These are phyloP conservation scores for Aspergillus sp. DNA, from an alignment of 2,329 filamentous ascomycete genomes.

Conservation along the genomic window DNA sequence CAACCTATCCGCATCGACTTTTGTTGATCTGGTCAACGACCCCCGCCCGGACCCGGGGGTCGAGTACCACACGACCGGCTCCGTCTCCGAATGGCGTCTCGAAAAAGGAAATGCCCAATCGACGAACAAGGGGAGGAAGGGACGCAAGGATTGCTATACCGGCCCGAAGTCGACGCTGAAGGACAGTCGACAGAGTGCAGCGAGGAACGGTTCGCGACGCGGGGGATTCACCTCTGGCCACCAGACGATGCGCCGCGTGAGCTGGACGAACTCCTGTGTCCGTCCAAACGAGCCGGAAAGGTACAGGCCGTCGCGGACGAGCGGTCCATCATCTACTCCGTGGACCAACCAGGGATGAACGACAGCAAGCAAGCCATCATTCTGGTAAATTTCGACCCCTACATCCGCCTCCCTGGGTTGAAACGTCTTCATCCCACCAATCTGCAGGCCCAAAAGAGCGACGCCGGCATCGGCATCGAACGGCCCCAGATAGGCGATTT, in stretches of 20 bases:
- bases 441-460: neutral
- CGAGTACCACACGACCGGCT: conserved; percentile 33
- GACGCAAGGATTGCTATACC: conserved; percentile 20
- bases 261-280: conserved; percentile 35
- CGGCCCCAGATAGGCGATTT: conserved; percentile 7
- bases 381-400: conserved; percentile 37
- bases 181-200: conserved; percentile 24
- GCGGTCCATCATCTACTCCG: conserved; percentile 36
- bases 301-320: conserved; percentile 35
- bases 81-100: conserved; percentile 37
- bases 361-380: conserved; percentile 27
- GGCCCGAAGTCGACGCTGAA: conserved; percentile 22
- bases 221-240: conserved; percentile 39
- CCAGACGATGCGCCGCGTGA: conserved; percentile 33
- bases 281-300: conserved; percentile 25
- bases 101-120: conserved; percentile 36
- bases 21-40: conserved; percentile 42
- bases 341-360: conserved; percentile 20
- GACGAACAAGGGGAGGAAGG: conserved; percentile 26
- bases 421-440: conserved; percentile 4
- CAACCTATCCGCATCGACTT: conserved; percentile 35
- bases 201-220: conserved; percentile 35
- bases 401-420: conserved; percentile 23
- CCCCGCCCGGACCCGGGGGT: conserved; percentile 19
- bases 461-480: conserved; percentile 8